A percentile compares a stretch with the other conserved stretches of the same genome.
These are phyloP conservation scores for Aquanectria penicillioides DNA, from an alignment of 2,329 filamentous ascomycete genomes.

Conservation along the genomic window DNA sequence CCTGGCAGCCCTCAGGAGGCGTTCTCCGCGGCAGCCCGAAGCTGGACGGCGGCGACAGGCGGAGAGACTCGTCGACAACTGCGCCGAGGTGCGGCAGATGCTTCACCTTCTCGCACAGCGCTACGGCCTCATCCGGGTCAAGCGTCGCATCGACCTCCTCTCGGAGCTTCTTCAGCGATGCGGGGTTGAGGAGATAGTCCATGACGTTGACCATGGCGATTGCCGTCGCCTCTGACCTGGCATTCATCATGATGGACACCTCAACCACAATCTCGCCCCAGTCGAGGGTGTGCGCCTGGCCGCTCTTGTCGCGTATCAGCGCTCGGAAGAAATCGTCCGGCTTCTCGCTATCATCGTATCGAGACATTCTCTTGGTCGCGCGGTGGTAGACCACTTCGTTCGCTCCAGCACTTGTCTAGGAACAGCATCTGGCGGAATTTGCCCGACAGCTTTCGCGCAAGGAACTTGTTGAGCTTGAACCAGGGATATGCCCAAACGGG, in stretches of 20 bases:
- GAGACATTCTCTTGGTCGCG: constrained; percentile 42
- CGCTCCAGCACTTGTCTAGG: constrained; percentile 52
- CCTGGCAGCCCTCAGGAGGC: constrained; percentile 43
- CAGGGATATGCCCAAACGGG: constrained; percentile 62
- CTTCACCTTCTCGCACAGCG: constrained; percentile 60
- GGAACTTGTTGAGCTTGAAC: constrained; percentile 58
- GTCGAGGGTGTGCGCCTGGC: constrained; percentile 52
- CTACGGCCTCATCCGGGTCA: constrained; percentile 54
- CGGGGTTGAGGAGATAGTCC: constrained; percentile 61
- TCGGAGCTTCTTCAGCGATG: constrained; percentile 49
- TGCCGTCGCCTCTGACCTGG: constrained; percentile 60
- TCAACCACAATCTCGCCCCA: constrained; percentile 69
- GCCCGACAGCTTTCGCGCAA: constrained; percentile 58
- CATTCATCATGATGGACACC: constrained; percentile 62
- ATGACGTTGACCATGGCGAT: constrained; percentile 62
- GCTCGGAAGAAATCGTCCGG: constrained; percentile 68
- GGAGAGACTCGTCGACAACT: constrained; percentile 59
- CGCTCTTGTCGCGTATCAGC: constrained; percentile 60
- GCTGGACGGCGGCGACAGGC: constrained; percentile 44
- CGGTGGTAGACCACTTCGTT: constrained; percentile 52
- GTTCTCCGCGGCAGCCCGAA: constrained; percentile 41
- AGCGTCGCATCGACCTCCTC: constrained; percentile 58
- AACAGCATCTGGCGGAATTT: constrained; percentile 43
- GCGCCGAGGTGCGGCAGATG: constrained; percentile 62
- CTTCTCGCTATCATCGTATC: constrained; percentile 57